These are phyloP conservation scores for Cadophora luteo-olivacea DNA, from an alignment of 2,329 filamentous ascomycete species.

Conservation along the genomic window DNA sequence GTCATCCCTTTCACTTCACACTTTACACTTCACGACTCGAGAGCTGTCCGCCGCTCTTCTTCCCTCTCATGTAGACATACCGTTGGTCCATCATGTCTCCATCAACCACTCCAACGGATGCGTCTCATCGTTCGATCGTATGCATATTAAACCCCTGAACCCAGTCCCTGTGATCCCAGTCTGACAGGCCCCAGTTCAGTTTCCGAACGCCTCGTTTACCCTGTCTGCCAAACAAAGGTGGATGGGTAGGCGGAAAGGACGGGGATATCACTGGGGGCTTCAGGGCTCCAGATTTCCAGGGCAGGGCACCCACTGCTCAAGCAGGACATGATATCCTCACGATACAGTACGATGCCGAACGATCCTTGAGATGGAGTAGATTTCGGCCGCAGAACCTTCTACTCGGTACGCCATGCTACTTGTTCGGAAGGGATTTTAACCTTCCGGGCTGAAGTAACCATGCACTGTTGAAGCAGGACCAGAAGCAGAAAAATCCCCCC, in stretches of 20 bases:
- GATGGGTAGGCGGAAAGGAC: background rate
- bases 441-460: background rate
- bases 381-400: slow-evolving; percentile 3
- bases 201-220: background rate
- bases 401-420: slow-evolving; percentile 8
- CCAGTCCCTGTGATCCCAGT: background rate
- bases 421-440: slow-evolving; percentile 7
- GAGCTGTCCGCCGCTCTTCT: background rate
- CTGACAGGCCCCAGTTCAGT: background rate
- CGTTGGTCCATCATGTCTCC: slow-evolving; percentile 3
- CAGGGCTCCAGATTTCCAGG: background rate
- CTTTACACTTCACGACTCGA: background rate
- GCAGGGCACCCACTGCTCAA: background rate
- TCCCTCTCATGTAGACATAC: background rate
- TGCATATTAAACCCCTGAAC: slow-evolving; percentile 12
- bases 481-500: background rate
- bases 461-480: background rate
- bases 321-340: background rate
- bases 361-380: slow-evolving; percentile 10
- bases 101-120: slow-evolving; percentile 19
- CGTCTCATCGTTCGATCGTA: slow-evolving; percentile 20
- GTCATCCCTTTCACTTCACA: background rate
- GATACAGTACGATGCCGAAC: background rate
- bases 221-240: background rate
- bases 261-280: background rate